phyloP scores from a whole-genome alignment of 805 yeast species.

The Hagleromyces aurorensis region DNA sequence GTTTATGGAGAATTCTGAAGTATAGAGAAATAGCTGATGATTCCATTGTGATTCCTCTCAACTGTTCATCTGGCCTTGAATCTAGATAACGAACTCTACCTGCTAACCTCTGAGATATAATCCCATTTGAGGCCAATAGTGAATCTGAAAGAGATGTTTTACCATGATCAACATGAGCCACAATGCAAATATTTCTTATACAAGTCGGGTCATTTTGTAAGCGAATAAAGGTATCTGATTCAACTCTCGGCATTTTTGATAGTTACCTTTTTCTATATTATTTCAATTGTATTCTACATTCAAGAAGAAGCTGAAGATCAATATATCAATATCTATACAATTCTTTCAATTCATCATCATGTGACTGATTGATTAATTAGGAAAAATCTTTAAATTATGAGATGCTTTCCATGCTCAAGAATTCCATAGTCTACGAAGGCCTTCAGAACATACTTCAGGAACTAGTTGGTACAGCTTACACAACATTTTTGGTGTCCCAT shows the following conservation, averaged over 20 bases:
- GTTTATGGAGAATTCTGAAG: slow-evolving; percentile 56
- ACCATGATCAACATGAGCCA: slow-evolving; percentile 99
- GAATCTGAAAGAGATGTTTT: slow-evolving; percentile 93
- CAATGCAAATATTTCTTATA: slow-evolving; percentile 84
- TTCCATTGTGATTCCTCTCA: slow-evolving; percentile 96
- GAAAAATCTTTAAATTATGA: too few species aligned
- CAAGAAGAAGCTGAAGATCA: too few species aligned
- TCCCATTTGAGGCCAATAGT: slow-evolving; percentile 88
- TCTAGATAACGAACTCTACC: slow-evolving; percentile 92
- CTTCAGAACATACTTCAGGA: too few species aligned
- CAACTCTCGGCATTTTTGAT: slow-evolving; percentile 46
- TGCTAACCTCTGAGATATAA: slow-evolving; percentile 88
- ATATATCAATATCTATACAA: too few species aligned
- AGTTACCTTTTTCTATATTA: too few species aligned
- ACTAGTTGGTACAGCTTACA: too few species aligned
- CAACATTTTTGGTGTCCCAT: too few species aligned
- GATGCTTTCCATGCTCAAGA: too few species aligned
- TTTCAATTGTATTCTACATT: too few species aligned
- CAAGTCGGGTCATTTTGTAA: slow-evolving; percentile 63
- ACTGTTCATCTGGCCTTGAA: slow-evolving; percentile 91
- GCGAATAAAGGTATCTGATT: slow-evolving; percentile 53
- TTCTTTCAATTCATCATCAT: too few species aligned
- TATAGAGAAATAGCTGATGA: slow-evolving; percentile 91
- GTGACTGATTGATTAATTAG: too few species aligned
- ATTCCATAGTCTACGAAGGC: too few species aligned